Percentiles rank a stretch among this genome's conserved stretches.
Conservation (phyloP, 2,329 filamentous ascomycete species). For the Paecilomyces dactylethromorphus region DNA sequence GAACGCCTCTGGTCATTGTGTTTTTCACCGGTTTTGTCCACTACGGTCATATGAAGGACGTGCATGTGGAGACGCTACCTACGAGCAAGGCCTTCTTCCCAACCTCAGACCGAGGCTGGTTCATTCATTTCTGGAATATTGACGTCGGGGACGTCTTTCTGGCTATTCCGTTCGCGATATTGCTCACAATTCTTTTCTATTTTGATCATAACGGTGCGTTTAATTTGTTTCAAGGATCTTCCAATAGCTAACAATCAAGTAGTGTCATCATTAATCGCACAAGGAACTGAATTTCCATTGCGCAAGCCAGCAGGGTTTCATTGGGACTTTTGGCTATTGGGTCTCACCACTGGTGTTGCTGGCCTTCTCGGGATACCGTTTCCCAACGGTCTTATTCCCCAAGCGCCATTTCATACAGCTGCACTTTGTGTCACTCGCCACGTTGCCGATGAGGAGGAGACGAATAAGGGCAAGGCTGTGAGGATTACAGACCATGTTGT, state of each 20-base stretch:
- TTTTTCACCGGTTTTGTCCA: conserved; percentile 91
- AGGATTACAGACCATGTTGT: conserved; percentile 57
- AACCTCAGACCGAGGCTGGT: conserved; percentile 66
- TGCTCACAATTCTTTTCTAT: conserved; percentile 80
- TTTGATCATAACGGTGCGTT: conserved; percentile 76
- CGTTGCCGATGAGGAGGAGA: conserved; percentile 51
- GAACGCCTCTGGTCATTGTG: conserved; percentile 71
- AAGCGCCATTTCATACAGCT: conserved; percentile 75
- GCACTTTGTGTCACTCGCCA: conserved; percentile 65
- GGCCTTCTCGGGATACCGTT: conserved; percentile 72
- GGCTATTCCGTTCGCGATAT: conserved; percentile 77
- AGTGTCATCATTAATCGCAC: conserved; percentile 77
- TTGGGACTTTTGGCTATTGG: conserved; percentile 78
- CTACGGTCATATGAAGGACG: conserved; percentile 70
- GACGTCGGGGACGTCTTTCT: conserved; percentile 67
- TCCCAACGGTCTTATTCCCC: conserved; percentile 76
- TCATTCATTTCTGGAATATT: conserved; percentile 77
- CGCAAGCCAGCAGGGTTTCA: conserved; percentile 77
- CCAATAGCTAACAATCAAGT: neutral
- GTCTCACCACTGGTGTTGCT: conserved; percentile 67
- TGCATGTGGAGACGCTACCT: conserved; percentile 65
- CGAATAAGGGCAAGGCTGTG: conserved; percentile 50
- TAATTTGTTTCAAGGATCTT: neutral
- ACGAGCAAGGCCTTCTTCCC: conserved; percentile 73
- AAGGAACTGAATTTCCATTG: conserved; percentile 76